phyloP scores from a whole-genome alignment of 371 early-diverging fungal species.

The Rhizopus stolonifer region DNA sequence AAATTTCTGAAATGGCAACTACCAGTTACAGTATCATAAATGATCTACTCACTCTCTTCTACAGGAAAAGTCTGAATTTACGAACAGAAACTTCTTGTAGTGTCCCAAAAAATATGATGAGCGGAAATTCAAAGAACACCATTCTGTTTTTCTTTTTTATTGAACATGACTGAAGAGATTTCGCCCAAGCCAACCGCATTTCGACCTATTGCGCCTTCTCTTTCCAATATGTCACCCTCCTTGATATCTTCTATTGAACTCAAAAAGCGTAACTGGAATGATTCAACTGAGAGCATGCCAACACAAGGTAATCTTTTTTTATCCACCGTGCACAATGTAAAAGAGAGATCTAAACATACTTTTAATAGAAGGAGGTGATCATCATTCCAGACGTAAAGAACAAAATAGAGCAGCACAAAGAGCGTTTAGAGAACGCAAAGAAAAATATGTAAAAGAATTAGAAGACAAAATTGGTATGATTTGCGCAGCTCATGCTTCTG shows the following conservation, averaged over 20 bases:
- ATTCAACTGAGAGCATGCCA: not conserved
- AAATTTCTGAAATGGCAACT: too few relatives aligned
- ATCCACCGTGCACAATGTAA: not conserved
- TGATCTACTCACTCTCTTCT: too few relatives aligned
- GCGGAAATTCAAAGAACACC: too few relatives aligned
- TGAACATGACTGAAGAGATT: slow-evolving; percentile 2
- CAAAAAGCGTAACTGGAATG: slow-evolving; percentile 20
- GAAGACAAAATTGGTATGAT: slow-evolving; percentile 64
- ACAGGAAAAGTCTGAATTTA: too few relatives aligned
- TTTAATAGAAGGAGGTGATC: slow-evolving; percentile 20
- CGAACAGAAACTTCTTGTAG: too few relatives aligned
- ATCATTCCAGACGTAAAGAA: slow-evolving; percentile 64
- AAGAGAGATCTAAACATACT: too few relatives aligned
- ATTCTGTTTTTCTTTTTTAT: not conserved
- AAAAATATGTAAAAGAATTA: slow-evolving; percentile 65
- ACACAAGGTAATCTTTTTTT: not conserved
- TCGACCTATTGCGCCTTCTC: slow-evolving; percentile 26
- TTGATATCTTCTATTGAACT: not conserved
- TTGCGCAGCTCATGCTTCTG: slow-evolving; percentile 46
- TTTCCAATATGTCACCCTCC: slow-evolving; percentile 10
- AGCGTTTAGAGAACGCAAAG: slow-evolving; percentile 76
- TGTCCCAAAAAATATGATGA: too few relatives aligned
- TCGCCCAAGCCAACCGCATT: slow-evolving; percentile 6
- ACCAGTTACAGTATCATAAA: too few relatives aligned
- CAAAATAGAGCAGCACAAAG: slow-evolving; percentile 80